These are phyloP conservation scores for Eutypella sp. DNA, from an alignment of 2,329 filamentous ascomycete genomes.

Conservation along the genomic window DNA sequence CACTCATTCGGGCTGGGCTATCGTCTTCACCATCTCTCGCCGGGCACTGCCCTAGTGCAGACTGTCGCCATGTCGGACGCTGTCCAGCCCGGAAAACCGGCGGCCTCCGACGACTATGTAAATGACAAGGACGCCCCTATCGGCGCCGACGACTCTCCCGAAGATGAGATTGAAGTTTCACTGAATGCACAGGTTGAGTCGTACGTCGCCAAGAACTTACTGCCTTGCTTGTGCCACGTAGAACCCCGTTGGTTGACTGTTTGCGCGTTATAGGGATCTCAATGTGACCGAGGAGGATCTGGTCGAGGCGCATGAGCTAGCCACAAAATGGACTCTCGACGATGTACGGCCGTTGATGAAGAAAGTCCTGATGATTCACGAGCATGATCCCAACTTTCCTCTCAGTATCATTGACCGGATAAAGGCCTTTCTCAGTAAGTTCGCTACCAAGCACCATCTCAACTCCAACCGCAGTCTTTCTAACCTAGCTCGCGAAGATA, in stretches of 20 bases:
- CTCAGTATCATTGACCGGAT: conserved; percentile 34
- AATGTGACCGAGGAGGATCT: conserved; percentile 21
- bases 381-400: conserved; percentile 44
- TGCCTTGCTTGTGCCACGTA: conserved; percentile 15
- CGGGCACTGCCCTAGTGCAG: neutral
- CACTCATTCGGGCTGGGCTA: no score
- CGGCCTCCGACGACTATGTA: neutral
- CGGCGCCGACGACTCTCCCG: neutral
- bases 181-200: neutral
- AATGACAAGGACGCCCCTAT: neutral
- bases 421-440: conserved; percentile 31
- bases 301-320: conserved; percentile 17
- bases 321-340: conserved; percentile 15
- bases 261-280: conserved; percentile 11
- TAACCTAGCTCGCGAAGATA: no score
- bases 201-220: conserved; percentile 25
- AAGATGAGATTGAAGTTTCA: neutral
- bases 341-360: conserved; percentile 26
- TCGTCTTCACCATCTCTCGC: no score
- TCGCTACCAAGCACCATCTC: neutral
- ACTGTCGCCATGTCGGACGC: neutral
- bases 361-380: conserved; percentile 36
- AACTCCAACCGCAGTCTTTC: neutral
- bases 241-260: neutral
- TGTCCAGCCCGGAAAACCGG: neutral